Evolutionary conservation across 2,329 filamentous ascomycete genomes (phyloP).

Genomic region (Colletotrichum nymphaeae): DNA sequence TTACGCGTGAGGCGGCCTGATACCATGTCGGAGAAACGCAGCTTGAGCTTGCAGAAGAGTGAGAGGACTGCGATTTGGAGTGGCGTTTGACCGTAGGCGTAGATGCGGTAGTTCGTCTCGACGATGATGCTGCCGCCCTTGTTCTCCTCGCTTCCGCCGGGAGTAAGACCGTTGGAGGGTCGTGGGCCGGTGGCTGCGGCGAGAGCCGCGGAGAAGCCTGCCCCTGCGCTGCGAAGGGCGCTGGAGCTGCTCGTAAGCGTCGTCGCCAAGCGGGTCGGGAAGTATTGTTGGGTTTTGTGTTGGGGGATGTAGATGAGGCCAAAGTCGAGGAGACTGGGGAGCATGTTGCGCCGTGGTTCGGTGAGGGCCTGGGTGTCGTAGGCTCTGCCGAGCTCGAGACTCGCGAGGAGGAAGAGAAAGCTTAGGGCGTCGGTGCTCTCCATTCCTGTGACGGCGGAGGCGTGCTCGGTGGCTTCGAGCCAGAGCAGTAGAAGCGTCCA

Average conservation of each 20-base stretch:
- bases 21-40: conserved; percentile 94
- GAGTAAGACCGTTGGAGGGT: conserved; percentile 46
- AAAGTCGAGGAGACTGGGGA: conserved; percentile 91
- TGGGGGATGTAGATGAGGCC: conserved; percentile 85
- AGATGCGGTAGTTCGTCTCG: conserved; percentile 97
- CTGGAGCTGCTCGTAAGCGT: conserved; percentile 83
- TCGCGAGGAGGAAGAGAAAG: conserved; percentile 95
- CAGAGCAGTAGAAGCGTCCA: conserved; percentile 96
- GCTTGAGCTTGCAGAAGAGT: conserved; percentile 88
- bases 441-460: conserved; percentile 70
- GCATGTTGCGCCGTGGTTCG: conserved; percentile 84
- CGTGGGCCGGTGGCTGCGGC: conserved; percentile 51
- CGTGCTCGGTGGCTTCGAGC: conserved; percentile 82
- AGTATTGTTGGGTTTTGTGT: conserved; percentile 73
- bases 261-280: conserved; percentile 92
- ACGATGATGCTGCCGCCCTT: conserved; percentile 88
- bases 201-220: conserved; percentile 76
- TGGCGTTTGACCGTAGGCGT: conserved; percentile 94
- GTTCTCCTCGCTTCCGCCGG: conserved; percentile 52
- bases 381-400: conserved; percentile 88
- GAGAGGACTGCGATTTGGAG: conserved; percentile 94
- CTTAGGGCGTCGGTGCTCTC: conserved; percentile 94
- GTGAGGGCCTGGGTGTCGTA: conserved; percentile 90
- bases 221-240: conserved; percentile 76
- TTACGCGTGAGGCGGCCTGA: conserved; percentile 90